Base-by-base conservation (phyloP, 2,329 filamentous ascomycete species). In the Hymenoscyphus infarciens region DNA sequence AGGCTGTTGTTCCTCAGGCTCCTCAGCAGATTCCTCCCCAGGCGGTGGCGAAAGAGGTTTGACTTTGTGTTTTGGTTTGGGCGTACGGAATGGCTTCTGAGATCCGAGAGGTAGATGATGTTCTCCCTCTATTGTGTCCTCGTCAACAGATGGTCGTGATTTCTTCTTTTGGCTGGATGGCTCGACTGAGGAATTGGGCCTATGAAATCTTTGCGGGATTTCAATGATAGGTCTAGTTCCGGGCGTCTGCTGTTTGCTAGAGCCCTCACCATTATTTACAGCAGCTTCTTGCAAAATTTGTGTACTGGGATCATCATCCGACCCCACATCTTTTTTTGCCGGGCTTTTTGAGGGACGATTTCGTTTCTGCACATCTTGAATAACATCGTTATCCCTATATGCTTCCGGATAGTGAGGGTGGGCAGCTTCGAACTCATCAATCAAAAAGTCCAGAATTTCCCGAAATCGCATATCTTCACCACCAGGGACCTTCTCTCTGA, bases 401-500 rank as follows among this genome's bases (percentile, higher is more conserved):
- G 45, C 54, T 31, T 63, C 56, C n/a, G 69, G 68, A 52, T 71
- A 69, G 39, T 64, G 38, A 5, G 67, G 71, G 54, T 65, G 61
- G 2, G 70, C 63, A 33, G 53, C 27, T 54, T 73, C 68, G 53
- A 69, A 72, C 5, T 61, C 63, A 59, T 69, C 59, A 19, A 74
- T 71, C 13, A 74, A 64, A 45, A 58, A 33, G 5, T 65, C 55
- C 19, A 74, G 57, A 16, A 69, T 63, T 3, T 74, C 70, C 49
- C 68, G 68, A 22, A 76, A 64, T 8, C 67, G 66, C 68, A 72
- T 74, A 16, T 70, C 59, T 33, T 72, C 63, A n/a, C 69, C 56
- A 6, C 65, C 69, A 6, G 63, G 62, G 5, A 76, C 61, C 7
- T 68, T 63, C 1, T 64, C 52, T 59, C 69, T 72, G 6, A 76